Conservation (phyloP, 2,329 filamentous ascomycete genomes). For the Elsinoe australis region DNA sequence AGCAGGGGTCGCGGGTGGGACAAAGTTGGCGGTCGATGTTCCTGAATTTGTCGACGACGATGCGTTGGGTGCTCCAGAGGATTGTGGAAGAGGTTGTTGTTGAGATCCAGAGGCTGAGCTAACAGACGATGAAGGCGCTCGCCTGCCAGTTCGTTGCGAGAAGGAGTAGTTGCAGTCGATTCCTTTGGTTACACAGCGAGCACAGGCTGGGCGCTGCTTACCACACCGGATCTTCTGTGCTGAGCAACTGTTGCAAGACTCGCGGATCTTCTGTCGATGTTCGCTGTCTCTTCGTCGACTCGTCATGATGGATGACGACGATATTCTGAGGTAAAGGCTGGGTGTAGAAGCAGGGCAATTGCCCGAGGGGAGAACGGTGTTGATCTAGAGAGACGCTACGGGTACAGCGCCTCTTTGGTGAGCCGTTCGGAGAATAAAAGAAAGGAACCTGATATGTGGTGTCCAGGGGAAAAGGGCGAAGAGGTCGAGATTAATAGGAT, state of each 20-base stretch:
- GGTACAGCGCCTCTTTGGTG: not conserved
- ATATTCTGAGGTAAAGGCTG: too few relatives aligned
- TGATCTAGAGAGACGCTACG: conserved; percentile 11
- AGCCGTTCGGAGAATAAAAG: conserved; percentile 12
- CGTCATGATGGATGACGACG: conserved; percentile 11
- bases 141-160: conserved; percentile 23
- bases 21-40: conserved; percentile 4
- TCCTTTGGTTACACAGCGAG: conserved; percentile 22
- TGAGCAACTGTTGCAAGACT: conserved; percentile 16
- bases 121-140: conserved; percentile 10
- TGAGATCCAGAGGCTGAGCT: not conserved
- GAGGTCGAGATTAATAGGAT: conserved; percentile 14
- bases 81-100: conserved; percentile 7
- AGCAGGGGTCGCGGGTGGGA: conserved; percentile 15
- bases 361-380: too few relatives aligned
- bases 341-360: too few relatives aligned
- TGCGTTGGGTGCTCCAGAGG: conserved; percentile 1
- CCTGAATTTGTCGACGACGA: conserved; percentile 7
- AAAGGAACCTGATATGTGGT: not conserved
- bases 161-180: conserved; percentile 23
- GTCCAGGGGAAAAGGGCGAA: conserved; percentile 7
- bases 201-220: conserved; percentile 23
- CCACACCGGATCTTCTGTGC: conserved; percentile 17
- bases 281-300: conserved; percentile 16
- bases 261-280: conserved; percentile 18